Evolutionary conservation across 1,284 basidiomycete genomes (phyloP).

Genomic region (Apiotrichum gracile): DNA sequence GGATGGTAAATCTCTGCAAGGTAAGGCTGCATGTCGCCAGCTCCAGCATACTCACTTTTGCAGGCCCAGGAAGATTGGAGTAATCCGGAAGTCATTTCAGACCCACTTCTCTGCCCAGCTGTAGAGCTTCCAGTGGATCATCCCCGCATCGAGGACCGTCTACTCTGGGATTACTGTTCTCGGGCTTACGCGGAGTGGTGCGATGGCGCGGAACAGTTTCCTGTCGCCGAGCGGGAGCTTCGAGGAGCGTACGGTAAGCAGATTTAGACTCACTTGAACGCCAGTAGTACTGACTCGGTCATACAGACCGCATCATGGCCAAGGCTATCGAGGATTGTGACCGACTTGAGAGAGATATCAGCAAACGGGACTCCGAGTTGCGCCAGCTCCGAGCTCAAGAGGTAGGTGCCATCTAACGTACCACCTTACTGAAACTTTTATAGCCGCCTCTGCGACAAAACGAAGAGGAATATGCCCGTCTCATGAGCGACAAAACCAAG

Average conservation of each 20-base stretch:
- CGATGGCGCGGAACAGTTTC: constrained; percentile 63
- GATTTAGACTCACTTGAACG: no score
- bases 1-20: constrained; percentile 67
- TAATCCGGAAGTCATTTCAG: constrained; percentile 64
- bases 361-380: constrained; percentile 28
- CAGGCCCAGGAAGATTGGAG: constrained; percentile 51
- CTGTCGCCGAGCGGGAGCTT: constrained; percentile 61
- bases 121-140: constrained; percentile 36
- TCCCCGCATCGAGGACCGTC: constrained; percentile 55
- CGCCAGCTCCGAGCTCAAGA: constrained; percentile 37
- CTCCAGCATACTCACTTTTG: not conserved
- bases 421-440: not conserved
- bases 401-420: constrained; percentile 21
- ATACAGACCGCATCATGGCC: constrained; percentile 30
- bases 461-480: constrained; percentile 40
- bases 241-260: constrained; percentile 67
- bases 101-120: constrained; percentile 54
- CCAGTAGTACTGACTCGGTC: no score
- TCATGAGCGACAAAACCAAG: constrained; percentile 44
- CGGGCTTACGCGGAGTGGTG: constrained; percentile 65
- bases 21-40: not conserved
- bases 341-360: constrained; percentile 27
- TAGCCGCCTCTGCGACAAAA: constrained; percentile 1
- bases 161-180: constrained; percentile 68
- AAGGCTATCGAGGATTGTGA: constrained; percentile 33